A percentile compares a stretch with the other conserved stretches of the same genome.
Evolutionary conservation across 2,329 filamentous ascomycete genomes (phyloP).

Genomic region (Allantophomopsis lycopodina): DNA sequence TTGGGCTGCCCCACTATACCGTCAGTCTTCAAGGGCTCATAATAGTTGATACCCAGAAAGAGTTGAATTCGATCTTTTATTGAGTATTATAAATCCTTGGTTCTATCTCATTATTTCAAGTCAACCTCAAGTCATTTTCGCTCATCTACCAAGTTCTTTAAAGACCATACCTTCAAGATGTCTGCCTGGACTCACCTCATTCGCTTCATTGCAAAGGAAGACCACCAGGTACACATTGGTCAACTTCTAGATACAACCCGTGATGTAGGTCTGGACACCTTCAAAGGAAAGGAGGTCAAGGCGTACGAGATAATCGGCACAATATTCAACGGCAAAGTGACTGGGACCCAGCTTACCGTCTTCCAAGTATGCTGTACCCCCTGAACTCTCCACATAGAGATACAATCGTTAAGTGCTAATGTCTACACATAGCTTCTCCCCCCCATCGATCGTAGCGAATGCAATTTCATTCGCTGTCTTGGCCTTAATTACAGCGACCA

Average conservation of each 20-base stretch:
- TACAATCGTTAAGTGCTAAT: not conserved
- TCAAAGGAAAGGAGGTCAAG: slow-evolving; percentile 10
- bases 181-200: slow-evolving; percentile 18
- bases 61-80: too few species aligned
- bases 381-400: too few species aligned
- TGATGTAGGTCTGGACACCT: slow-evolving; percentile 14
- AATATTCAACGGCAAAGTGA: slow-evolving; percentile 16
- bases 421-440: slow-evolving; percentile 12
- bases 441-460: slow-evolving; percentile 13
- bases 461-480: slow-evolving; percentile 17
- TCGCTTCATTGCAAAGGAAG: slow-evolving; percentile 18
- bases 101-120: too few species aligned
- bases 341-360: slow-evolving; percentile 10
- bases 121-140: too few species aligned
- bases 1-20: too few species aligned
- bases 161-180: slow-evolving; percentile 1
- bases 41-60: too few species aligned
- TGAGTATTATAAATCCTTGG: too few species aligned
- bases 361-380: slow-evolving; percentile 1
- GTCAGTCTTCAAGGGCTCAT: too few species aligned
- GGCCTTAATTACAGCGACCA: slow-evolving; percentile 19
- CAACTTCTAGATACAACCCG: slow-evolving; percentile 15
- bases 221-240: slow-evolving; percentile 16
- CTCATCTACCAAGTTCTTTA: too few species aligned
- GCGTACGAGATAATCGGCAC: slow-evolving; percentile 15